These are phyloP conservation scores for Volvox reticuliferus DNA, from an alignment of 139 green algal genomes.

Conservation along the genomic window DNA sequence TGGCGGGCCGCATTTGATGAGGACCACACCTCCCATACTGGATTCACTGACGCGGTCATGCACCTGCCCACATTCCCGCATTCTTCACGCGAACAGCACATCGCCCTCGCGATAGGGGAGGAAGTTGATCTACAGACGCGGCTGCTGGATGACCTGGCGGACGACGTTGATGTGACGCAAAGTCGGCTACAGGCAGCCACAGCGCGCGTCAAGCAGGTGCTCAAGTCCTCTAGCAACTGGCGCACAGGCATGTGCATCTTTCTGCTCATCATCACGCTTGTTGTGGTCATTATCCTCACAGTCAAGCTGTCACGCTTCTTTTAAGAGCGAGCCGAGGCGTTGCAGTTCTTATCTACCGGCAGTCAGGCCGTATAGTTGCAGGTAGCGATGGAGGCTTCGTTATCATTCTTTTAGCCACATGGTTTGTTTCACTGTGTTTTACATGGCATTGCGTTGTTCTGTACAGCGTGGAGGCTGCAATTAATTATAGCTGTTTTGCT, in stretches of 20 bases:
- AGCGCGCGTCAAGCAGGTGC: conserved; percentile 63
- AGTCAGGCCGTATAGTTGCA: no score
- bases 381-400: no score
- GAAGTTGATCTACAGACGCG: conserved; percentile 89
- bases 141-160: conserved; percentile 89
- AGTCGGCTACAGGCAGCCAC: conserved; percentile 70
- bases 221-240: conserved; percentile 67
- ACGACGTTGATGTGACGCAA: conserved; percentile 84
- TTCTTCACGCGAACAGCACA: conserved; percentile 71
- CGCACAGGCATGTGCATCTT: conserved; percentile 72
- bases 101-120: conserved; percentile 91
- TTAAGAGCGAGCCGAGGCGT: background rate
- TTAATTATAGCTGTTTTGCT: no score
- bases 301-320: conserved; percentile 68
- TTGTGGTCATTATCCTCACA: conserved; percentile 70
- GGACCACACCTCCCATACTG: no score
- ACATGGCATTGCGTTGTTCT: no score
- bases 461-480: no score
- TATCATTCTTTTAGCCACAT: no score
- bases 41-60: no score
- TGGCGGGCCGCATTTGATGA: no score
- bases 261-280: conserved; percentile 74
- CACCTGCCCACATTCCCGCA: no score
- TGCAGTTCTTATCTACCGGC: no score
- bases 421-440: no score